Evolutionary conservation across 768 basidiomycete species (phyloP).

Genomic region (Coprinellus aureogranulatus): DNA sequence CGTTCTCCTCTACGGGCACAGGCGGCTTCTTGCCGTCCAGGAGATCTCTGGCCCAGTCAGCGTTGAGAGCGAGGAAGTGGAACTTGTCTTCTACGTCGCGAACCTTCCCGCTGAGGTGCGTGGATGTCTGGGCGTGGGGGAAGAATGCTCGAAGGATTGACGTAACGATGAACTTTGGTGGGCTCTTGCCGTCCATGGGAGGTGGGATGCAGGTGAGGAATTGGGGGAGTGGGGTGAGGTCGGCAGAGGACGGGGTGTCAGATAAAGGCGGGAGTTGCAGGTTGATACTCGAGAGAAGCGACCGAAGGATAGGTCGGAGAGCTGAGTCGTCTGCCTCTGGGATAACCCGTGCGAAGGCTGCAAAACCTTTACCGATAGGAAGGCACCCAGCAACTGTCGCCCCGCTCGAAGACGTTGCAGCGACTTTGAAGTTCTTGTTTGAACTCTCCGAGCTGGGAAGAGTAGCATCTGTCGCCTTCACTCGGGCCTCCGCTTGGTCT

Average conservation of each 20-base stretch:
- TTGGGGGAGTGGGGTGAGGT: slow-evolving; percentile 58
- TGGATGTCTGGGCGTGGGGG: slow-evolving; percentile 17
- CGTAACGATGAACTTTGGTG: slow-evolving; percentile 33
- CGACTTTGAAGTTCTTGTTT: not conserved
- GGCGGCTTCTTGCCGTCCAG: slow-evolving; percentile 17
- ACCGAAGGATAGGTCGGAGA: slow-evolving; percentile 22
- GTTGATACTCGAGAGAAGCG: slow-evolving; percentile 33
- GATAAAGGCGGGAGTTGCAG: slow-evolving; percentile 32
- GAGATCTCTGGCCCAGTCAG: slow-evolving; percentile 26
- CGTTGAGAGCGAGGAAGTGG: slow-evolving; percentile 45
- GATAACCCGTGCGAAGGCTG: slow-evolving; percentile 4
- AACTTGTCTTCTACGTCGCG: slow-evolving; percentile 74
- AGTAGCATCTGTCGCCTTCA: not conserved
- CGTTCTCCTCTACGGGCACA: slow-evolving; percentile 36
- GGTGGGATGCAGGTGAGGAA: slow-evolving; percentile 50
- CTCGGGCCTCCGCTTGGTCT: not conserved
- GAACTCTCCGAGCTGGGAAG: slow-evolving; percentile 1
- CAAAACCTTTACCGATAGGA: slow-evolving; percentile 19
- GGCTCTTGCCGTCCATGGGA: slow-evolving; percentile 36
- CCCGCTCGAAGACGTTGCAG: not conserved
- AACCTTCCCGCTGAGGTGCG: slow-evolving; percentile 30
- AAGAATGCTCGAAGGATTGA: slow-evolving; percentile 31
- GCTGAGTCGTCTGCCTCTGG: not conserved
- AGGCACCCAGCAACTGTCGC: slow-evolving; percentile 1
- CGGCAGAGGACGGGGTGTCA: slow-evolving; percentile 25